Evolutionary conservation across 169 alveolate genomes (phyloP), one percentile per base, ranked within the genome.

Genomic region (Plasmodium vivax): DNA sequence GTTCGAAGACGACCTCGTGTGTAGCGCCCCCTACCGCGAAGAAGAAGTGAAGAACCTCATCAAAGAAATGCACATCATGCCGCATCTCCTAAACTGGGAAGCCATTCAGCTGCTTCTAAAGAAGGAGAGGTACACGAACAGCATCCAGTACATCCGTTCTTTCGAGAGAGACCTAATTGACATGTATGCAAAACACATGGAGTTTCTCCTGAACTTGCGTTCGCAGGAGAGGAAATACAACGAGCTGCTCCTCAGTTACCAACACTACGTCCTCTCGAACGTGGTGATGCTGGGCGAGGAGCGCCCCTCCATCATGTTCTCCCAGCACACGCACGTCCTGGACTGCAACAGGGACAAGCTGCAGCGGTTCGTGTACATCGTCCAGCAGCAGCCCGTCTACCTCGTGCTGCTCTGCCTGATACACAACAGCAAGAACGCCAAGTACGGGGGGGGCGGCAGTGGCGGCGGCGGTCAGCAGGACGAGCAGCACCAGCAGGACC

Each of bases 151-250:
- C 51, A 58, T 96, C 12, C 95, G 84, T 45, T 32, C 94, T 7
- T 96, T 92, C 43, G 97, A 96, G 88, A 96, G 95, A 16, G 97
- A 96, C 34, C 85, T 96, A 43, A 94, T 91, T 2, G 93, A 93
- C 62, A 92, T 96, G 58, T 90, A 95, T 16, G 91, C 83, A 56
- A 94, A 92, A 30, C 97, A 96, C 38, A 95, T 96, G 41, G 91
- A 96, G 38, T 75, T 93, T 41, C 84, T 96, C 3, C 74, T 96
- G 51, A 95, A 92, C 14, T 58, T 96, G 95, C 84, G 85, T 51
- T 79, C 47, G 12, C 73, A 51, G 71, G 96, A 96, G 58, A 62
- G 41, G 9, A 41, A 77, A 7, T 72, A 92, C 72, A 82, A 92
- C 43, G 87, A 96, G 10, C 83, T 95, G 68, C 93, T 92, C 79